phyloP scores from a whole-genome alignment of 306 rosid species.

The Dryas octopetala region DNA sequence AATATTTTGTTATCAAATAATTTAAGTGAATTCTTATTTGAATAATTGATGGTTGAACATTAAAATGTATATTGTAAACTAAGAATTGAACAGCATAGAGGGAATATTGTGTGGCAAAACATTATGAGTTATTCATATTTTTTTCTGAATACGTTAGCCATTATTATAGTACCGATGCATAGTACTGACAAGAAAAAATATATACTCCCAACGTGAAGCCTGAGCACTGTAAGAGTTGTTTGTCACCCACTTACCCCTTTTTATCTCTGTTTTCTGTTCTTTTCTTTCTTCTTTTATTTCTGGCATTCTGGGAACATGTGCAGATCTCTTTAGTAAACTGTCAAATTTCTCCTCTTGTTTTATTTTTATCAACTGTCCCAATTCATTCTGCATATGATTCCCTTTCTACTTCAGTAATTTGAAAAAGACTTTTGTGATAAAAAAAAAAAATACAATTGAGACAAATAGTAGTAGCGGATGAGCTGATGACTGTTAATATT shows the following conservation, averaged over 20 bases:
- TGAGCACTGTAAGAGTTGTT: not conserved
- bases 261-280: not conserved
- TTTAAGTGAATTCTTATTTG: too few species aligned
- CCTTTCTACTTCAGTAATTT: not conserved
- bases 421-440: not conserved
- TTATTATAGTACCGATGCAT: too few species aligned
- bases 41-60: too few species aligned
- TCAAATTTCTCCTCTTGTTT: not conserved
- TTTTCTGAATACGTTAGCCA: too few species aligned
- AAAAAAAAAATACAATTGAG: not conserved
- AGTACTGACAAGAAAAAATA: not conserved
- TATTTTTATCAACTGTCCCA: not conserved
- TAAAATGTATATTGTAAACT: too few species aligned
- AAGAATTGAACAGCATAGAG: too few species aligned
- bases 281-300: not conserved
- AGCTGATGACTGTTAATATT: not conserved
- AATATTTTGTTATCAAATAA: too few species aligned
- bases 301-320: slow-evolving; percentile 1
- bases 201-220: slow-evolving; percentile 18
- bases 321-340: not conserved
- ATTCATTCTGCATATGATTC: not conserved
- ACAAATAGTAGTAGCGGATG: not conserved
- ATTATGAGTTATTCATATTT: too few species aligned
- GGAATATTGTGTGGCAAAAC: too few species aligned
- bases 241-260: not conserved